phyloP scores from a whole-genome alignment of 1,139 yeast genomes.

The Hanseniaspora sp. region DNA sequence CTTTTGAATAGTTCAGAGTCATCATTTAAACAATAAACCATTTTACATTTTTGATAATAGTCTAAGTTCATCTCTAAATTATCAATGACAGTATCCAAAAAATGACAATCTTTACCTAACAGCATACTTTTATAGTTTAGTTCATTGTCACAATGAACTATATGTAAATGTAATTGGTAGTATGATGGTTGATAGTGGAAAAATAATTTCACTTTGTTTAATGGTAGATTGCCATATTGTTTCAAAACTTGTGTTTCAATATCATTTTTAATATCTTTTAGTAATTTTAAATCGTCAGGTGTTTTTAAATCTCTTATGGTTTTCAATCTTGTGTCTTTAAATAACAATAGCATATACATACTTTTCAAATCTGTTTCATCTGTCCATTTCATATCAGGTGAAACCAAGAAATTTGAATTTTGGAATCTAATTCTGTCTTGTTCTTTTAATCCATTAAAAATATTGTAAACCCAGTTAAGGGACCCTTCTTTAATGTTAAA shows the following conservation, averaged over 20 bases:
- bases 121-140: conserved; percentile 12
- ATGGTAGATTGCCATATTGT: conserved; percentile 27
- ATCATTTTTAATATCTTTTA: conserved; percentile 36
- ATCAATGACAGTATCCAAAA: conserved; percentile 10
- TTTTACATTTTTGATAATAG: conserved; percentile 11
- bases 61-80: conserved; percentile 6
- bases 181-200: conserved; percentile 93
- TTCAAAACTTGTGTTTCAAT: conserved; percentile 27
- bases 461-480: conserved; percentile 83
- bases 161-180: conserved; percentile 44
- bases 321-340: conserved; percentile 56
- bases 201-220: conserved; percentile 55
- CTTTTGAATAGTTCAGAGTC: conserved; percentile 2
- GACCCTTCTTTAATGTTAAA: conserved; percentile 61
- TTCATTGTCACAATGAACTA: conserved; percentile 15
- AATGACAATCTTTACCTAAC: conserved; percentile 13
- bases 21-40: conserved; percentile 10
- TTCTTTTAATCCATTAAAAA: conserved; percentile 72
- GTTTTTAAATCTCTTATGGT: conserved; percentile 64
- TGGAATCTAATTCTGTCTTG: conserved; percentile 62
- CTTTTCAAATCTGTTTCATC: conserved; percentile 46
- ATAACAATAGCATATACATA: conserved; percentile 69
- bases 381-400: conserved; percentile 94
- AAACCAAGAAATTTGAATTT: conserved; percentile 44
- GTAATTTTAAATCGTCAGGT: conserved; percentile 40